phyloP scores from a whole-genome alignment of 73 alveolate species.

The Tetrahymena malaccensis region DNA sequence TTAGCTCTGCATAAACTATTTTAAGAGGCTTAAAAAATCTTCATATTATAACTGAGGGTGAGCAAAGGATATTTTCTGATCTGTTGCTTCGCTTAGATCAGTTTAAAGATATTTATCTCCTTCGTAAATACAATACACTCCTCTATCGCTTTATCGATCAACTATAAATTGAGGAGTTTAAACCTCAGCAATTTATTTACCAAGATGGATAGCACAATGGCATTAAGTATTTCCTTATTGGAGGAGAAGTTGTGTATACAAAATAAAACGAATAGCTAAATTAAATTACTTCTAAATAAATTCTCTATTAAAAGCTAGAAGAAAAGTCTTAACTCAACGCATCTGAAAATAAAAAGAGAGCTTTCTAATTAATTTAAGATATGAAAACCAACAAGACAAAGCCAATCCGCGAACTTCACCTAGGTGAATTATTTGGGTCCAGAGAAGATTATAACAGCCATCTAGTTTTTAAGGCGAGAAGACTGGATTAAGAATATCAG shows the following conservation, averaged over 20 bases:
- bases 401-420: background rate
- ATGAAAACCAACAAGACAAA: background rate
- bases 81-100: background rate
- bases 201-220: background rate
- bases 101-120: background rate
- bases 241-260: background rate
- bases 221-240: background rate
- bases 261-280: background rate
- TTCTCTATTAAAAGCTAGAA: background rate
- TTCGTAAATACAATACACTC: background rate
- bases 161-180: background rate
- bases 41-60: background rate
- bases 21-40: background rate
- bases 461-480: background rate
- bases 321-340: background rate
- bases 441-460: background rate
- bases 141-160: background rate
- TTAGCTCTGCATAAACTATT: background rate
- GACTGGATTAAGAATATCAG: background rate
- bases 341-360: background rate
- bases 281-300: background rate
- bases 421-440: background rate
- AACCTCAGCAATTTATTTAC: background rate
- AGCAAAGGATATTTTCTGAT: background rate
- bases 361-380: background rate